These are phyloP conservation scores for Massariosphaeria phaeospora DNA, from an alignment of 495 filamentous ascomycete species.

Conservation along the genomic window DNA sequence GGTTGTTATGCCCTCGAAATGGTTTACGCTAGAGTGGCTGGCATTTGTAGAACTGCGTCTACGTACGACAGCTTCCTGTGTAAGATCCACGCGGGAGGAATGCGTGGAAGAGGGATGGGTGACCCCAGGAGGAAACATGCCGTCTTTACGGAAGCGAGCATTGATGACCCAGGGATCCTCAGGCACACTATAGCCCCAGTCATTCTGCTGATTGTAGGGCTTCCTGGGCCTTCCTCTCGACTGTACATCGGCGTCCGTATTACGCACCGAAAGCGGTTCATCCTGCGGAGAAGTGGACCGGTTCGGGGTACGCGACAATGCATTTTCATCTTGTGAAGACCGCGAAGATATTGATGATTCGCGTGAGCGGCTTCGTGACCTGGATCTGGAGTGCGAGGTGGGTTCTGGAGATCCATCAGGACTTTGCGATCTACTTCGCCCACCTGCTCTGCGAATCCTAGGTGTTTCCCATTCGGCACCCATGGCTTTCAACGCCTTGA, in stretches of 20 bases:
- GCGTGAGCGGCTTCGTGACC: conserved; percentile 24
- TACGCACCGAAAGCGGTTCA: conserved; percentile 24
- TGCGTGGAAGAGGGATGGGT: conserved; percentile 50
- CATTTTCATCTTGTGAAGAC: conserved; percentile 19
- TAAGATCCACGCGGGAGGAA: conserved; percentile 55
- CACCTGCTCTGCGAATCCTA: conserved; percentile 39
- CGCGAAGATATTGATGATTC: conserved; percentile 18
- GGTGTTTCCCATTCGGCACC: conserved; percentile 78
- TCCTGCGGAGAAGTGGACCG: conserved; percentile 23
- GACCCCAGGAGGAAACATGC: conserved; percentile 55
- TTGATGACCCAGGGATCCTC: conserved; percentile 95
- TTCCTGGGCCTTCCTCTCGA: conserved; percentile 19
- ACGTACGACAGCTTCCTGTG: conserved; percentile 34
- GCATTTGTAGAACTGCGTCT: conserved; percentile 47
- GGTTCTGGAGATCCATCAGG: conserved; percentile 27
- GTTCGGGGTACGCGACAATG: conserved; percentile 9
- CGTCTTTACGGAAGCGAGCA: conserved; percentile 76
- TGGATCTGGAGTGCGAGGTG: conserved; percentile 11
- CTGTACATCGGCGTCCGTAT: conserved; percentile 11
- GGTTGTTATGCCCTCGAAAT: conserved; percentile 14
- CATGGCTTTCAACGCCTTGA: conserved; percentile 80
- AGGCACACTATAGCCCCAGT: conserved; percentile 67
- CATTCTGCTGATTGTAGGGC: conserved; percentile 37
- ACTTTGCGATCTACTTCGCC: conserved; percentile 26
- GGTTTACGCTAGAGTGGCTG: conserved; percentile 32